These are phyloP conservation scores for Casuarina cunninghamiana DNA, from an alignment of 306 rosid genomes.

Conservation along the genomic window DNA sequence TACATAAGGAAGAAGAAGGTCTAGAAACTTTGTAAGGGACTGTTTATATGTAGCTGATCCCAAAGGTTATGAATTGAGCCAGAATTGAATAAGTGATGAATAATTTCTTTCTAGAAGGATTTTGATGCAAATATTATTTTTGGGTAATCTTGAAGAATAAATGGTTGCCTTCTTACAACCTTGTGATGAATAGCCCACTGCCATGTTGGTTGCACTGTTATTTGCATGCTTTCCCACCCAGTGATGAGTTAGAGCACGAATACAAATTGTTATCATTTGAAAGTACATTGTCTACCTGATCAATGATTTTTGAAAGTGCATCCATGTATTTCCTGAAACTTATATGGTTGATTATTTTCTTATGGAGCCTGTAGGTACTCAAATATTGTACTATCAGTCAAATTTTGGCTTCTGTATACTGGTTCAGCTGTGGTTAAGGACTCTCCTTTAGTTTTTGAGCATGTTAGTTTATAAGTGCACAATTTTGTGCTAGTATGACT, in stretches of 20 bases:
- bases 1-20: neutral
- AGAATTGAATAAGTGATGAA: neutral
- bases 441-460: neutral
- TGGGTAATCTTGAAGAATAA: neutral
- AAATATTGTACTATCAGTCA: neutral
- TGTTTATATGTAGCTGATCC: neutral
- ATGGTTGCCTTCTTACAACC: neutral
- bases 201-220: neutral
- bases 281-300: neutral
- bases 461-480: neutral
- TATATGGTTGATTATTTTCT: neutral
- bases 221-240: neutral
- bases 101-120: neutral
- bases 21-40: neutral
- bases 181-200: neutral
- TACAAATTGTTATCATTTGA: neutral
- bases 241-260: neutral
- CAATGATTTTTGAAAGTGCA: neutral
- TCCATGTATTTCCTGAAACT: neutral
- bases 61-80: slow-evolving; percentile 2
- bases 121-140: neutral
- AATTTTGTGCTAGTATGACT: neutral
- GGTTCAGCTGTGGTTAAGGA: neutral
- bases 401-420: neutral
- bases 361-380: neutral